phyloP scores from a whole-genome alignment of 2,329 filamentous ascomycete genomes.

The Aspergillus udagawae region DNA sequence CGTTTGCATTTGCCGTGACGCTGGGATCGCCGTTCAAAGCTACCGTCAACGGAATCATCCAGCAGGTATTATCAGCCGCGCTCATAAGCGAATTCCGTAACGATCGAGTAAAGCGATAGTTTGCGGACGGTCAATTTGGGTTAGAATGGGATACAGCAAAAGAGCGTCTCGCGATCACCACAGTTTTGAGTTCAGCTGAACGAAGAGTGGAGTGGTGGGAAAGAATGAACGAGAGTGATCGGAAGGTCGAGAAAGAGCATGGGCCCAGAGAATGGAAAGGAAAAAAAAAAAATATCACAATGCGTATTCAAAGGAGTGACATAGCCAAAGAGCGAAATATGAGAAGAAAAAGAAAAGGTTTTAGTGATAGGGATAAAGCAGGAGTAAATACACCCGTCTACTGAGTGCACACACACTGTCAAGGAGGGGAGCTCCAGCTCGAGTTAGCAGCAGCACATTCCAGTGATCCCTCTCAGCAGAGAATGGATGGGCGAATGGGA shows the following conservation, averaged over 20 bases:
- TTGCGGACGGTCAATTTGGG: neutral
- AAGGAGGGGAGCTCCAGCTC: slow-evolving; percentile 2
- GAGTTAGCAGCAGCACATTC: neutral
- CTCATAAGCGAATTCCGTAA: neutral
- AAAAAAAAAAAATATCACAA: slow-evolving; percentile 3
- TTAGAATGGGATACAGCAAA: neutral
- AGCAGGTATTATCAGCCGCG: neutral
- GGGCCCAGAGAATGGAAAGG: slow-evolving; percentile 1
- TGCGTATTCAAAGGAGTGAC: slow-evolving; percentile 11
- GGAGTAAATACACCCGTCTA: slow-evolving; percentile 2
- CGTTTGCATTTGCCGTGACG: slow-evolving; percentile 23
- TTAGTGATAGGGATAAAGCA: slow-evolving; percentile 4
- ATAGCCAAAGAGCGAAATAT: slow-evolving; percentile 3
- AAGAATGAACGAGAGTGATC: neutral
- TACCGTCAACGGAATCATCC: neutral
- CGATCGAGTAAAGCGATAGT: neutral
- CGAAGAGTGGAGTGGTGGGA: neutral
- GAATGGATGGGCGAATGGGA: neutral
- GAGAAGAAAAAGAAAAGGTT: neutral
- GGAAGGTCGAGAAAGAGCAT: slow-evolving; percentile 1
- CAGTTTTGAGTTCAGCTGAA: neutral
- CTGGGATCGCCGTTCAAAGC: neutral
- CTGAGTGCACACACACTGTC: slow-evolving; percentile 1
- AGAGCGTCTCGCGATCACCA: neutral
- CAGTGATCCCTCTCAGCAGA: neutral